Base-by-base conservation (phyloP, 441 rosid genomes). In the Croton laevigatus region DNA sequence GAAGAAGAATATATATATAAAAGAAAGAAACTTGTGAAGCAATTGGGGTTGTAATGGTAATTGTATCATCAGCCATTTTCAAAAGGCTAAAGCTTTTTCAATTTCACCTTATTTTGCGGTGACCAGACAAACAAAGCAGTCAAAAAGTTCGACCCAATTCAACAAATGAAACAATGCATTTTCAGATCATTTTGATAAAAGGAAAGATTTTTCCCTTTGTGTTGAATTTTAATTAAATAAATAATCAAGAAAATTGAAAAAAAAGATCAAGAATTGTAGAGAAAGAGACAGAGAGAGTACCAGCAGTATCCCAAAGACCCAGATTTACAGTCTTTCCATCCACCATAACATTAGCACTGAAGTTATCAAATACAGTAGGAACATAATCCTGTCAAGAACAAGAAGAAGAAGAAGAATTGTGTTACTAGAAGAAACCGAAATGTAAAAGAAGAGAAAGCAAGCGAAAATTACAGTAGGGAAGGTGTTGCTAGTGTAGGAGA, bases 221-320 rank as follows among this genome's bases (percentile, higher is more conserved):
- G 7, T 13, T 49, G 9, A 8, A 48, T 9, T 16, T 23, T 34
- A 46, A 34, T 7, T 16, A 65, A 65, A 32, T 36, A 22, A 22
- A 65, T 16, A 48, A 8, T 59, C 19, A n/a, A 10, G 53, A n/a
- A 48, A 66, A 72, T 36, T 58, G 19, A 7, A 13, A 22, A 0
- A 14, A 20, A 9, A 34, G 46, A 3, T 36, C 14, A 45, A 32
- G 22, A 22, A 51, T 63, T 1, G 9, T 19, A 45, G 10, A 63
- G 22, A 14, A 45, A 49, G 65, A 62, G 59, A 69, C 17, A 57
- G 67, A 51, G 65, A 76, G 69, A 68, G 62, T 76, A 88, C 98
- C 98, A 40, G 98, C 98, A 73, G 94, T 92, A 66, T 92, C 98
- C 98, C 98, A 92, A 72, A 92, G 84, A 44, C 94, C 98, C 55